phyloP scores from a whole-genome alignment of 2,329 filamentous ascomycete genomes.

The Claviceps spartinae region DNA sequence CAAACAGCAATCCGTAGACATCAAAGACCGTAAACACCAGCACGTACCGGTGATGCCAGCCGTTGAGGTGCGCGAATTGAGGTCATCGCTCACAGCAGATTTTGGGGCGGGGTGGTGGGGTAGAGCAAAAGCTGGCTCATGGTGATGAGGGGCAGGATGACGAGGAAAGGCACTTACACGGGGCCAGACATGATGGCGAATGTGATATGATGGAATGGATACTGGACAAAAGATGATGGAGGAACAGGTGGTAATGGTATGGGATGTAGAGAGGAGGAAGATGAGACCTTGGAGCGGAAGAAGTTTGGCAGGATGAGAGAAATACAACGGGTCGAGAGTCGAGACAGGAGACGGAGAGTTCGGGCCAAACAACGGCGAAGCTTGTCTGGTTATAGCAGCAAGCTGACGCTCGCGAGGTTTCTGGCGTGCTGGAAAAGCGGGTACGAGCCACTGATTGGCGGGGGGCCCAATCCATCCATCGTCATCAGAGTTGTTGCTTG shows the following conservation, averaged over 20 bases:
- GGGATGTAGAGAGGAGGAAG: constrained; percentile 6
- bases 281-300: constrained; percentile 5
- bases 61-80: constrained; percentile 22
- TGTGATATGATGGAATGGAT: neutral
- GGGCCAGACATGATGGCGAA: constrained; percentile 46
- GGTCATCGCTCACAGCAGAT: constrained; percentile 13
- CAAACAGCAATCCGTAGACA: neutral
- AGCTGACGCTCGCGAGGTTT: constrained; percentile 7
- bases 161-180: constrained; percentile 41
- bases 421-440: constrained; percentile 9
- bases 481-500: constrained; percentile 3
- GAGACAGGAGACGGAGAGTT: neutral
- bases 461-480: neutral
- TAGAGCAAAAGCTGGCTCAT: constrained; percentile 11
- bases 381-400: constrained; percentile 1
- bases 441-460: constrained; percentile 5
- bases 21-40: constrained; percentile 6
- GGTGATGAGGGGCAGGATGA: constrained; percentile 3
- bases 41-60: constrained; percentile 11
- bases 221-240: neutral
- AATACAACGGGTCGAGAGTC: constrained; percentile 3
- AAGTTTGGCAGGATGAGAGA: constrained; percentile 7
- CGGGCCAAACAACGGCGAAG: neutral
- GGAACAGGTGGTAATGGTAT: constrained; percentile 5
- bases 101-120: constrained; percentile 28